Percentiles rank a stretch among this genome's conserved stretches.
Evolutionary conservation across 2,329 filamentous ascomycete species (phyloP).

Genomic region (Cryphonectria carpinicola): DNA sequence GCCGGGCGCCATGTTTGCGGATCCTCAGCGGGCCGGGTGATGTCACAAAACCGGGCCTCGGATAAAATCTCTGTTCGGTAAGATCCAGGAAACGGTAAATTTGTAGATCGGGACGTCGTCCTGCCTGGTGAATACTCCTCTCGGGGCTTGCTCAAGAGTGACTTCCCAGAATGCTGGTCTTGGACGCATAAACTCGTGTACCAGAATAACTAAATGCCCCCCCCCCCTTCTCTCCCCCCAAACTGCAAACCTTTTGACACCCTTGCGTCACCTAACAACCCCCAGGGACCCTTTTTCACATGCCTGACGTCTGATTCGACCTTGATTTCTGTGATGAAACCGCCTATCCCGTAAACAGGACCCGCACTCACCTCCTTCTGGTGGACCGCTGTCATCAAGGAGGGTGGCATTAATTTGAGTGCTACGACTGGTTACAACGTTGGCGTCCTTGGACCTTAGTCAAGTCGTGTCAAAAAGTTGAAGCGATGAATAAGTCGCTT

Average conservation of each 20-base stretch:
- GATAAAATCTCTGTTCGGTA: slow-evolving; percentile 28
- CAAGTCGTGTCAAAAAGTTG: not conserved
- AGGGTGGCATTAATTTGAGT: not conserved
- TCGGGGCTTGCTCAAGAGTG: not conserved
- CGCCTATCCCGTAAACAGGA: slow-evolving; percentile 10
- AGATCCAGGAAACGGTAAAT: slow-evolving; percentile 18
- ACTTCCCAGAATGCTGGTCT: slow-evolving; percentile 3
- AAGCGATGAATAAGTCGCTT: not conserved
- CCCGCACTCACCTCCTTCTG: slow-evolving; percentile 4
- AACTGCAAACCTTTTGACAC: not conserved
- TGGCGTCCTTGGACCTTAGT: not conserved
- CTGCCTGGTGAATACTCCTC: not conserved
- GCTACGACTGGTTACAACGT: not conserved
- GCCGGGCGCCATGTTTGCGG: slow-evolving; percentile 22
- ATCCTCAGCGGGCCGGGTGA: slow-evolving; percentile 24
- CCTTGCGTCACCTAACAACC: not conserved
- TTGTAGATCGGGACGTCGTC: not conserved
- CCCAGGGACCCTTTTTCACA: slow-evolving; percentile 25
- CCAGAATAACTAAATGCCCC: not conserved
- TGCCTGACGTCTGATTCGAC: slow-evolving; percentile 19
- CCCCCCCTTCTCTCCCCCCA: too few relatives aligned
- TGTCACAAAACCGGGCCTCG: slow-evolving; percentile 28
- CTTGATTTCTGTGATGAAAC: slow-evolving; percentile 20
- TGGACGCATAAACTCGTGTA: not conserved
- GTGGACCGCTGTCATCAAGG: not conserved